Conservation (phyloP, 805 yeast genomes). For the Starmerella etchellsii region DNA sequence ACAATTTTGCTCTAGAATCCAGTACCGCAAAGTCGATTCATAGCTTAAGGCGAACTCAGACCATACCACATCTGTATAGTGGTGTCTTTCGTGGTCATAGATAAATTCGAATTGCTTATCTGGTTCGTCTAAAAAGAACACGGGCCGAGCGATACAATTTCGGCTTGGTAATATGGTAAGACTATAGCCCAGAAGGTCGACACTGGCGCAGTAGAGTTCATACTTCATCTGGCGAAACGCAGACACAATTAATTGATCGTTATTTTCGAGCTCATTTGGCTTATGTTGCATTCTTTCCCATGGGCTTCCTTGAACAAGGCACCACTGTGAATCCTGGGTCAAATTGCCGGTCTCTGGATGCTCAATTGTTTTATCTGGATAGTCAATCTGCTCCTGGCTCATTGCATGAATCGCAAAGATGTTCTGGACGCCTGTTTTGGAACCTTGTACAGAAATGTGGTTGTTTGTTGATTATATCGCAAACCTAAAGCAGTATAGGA, state of each 20-base stretch:
- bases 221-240: slow-evolving; percentile 17
- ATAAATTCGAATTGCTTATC: slow-evolving; percentile 7
- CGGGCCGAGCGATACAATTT: slow-evolving; percentile 6
- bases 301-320: slow-evolving; percentile 5
- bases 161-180: slow-evolving; percentile 7
- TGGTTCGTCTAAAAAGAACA: slow-evolving; percentile 2
- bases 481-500: no score
- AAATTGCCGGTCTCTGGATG: background rate
- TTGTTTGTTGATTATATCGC: no score
- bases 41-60: slow-evolving; percentile 1
- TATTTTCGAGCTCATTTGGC: background rate
- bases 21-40: slow-evolving; percentile 7
- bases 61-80: slow-evolving; percentile 13
- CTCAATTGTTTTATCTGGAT: background rate
- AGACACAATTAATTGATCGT: background rate
- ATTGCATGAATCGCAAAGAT: no score
- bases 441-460: no score
- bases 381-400: no score
- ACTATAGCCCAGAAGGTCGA: slow-evolving; percentile 14
- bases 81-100: slow-evolving; percentile 4
- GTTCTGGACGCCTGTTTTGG: no score
- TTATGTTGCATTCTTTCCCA: slow-evolving; percentile 2
- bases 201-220: slow-evolving; percentile 15
- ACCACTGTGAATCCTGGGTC: slow-evolving; percentile 5
- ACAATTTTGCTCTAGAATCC: slow-evolving; percentile 14